Base-by-base conservation (phyloP, 306 rosid genomes). In the Betula pendula region DNA sequence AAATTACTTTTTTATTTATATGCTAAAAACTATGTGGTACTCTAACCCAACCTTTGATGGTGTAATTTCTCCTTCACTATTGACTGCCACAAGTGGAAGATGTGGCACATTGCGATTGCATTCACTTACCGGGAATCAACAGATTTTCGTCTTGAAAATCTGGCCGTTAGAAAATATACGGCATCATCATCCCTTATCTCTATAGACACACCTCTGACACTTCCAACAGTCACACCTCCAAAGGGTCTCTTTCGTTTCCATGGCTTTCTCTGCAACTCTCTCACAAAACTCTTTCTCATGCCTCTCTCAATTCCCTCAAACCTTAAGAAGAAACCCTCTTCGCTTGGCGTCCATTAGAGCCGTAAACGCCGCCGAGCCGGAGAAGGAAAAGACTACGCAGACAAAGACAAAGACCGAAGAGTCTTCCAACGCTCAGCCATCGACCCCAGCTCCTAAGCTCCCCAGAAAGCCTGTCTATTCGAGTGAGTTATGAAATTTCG, bases 391-490 rank as follows among this genome's bases (percentile, higher is more conserved):
- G 14, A 49, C 73, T 3, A 24, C 88, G 6, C 74, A 90, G 71
- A 24, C 88, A 2, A 72, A 90, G 71, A 43, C 84, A 15, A 87
- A 90, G 78, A 71, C 74, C 79, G 80, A 82, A 81, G 87, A 73
- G 24, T 77, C 94, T 33, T 75, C 88, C 58, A 82, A 79, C 71
- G 85, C 90, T 85, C 88, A 88, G 72, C 87, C 96, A 80, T 78
- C 96, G 22, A 71, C 72, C 15, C 1, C 88, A 38, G 38, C 90
- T 48, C 73, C 93, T 1, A 90, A 85, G 83, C 55, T 60, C 80
- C 89, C 77, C 69, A 90, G 90, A 88, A 94, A 88, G 83, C 96
- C 97, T 0, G 97, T 88, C 38, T 94, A 90, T 89, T 92, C 98
- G 62, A 81, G 97, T 92, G 63, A 90, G 95, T 50, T 53, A 47